Evolutionary conservation across 345 rosid species (phyloP), one percentile per base, ranked within the genome.

Genomic region (Bruguiera sexangula): DNA sequence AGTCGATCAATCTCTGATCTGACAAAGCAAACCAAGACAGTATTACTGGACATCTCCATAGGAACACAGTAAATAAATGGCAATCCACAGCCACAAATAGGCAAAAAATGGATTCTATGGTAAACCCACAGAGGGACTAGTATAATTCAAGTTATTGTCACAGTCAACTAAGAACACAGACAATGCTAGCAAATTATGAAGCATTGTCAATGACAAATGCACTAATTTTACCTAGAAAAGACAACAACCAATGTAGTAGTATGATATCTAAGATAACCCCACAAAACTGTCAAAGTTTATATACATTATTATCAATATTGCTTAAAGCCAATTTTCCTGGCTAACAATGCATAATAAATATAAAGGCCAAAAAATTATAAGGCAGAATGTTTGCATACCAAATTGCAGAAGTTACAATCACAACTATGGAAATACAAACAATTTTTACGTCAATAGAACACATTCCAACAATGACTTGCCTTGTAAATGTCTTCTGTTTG

Each of bases 1-100:
- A 96, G 70, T 29, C 76, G 91, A 79, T 90, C 92, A 76, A 90
- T 83, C 83, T 96, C 99, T 46, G 92, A 82, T 74, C 99, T 96
- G 95, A 34, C 13, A 31, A 62, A 69, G 56, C 34, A 73, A 57
- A 60, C 29, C 29, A 9, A 58, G 6, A 56, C 15, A 11, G 30
- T 29, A n/a, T 24, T 60, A 26, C 58, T 55, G 13, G 51, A 34
- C 37, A 48, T 43, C 62, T 58, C 31, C n/a, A 6, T 16, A 56
- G 4, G 4, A 26, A 53, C 21, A 22, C 29, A 9, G 16, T 56
- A 56, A 3, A 56, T 56, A 10, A 21, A 16, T 6, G 4, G 13
- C 60, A 56, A 24, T 56, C 29, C 29, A 10, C 16, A 56, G 22
- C 30, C 6, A 56, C 60, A 56, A 24, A 56, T 13, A 13, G 18